These are phyloP conservation scores for Apiospora aurea DNA, from an alignment of 2,329 filamentous ascomycete genomes.

Conservation along the genomic window DNA sequence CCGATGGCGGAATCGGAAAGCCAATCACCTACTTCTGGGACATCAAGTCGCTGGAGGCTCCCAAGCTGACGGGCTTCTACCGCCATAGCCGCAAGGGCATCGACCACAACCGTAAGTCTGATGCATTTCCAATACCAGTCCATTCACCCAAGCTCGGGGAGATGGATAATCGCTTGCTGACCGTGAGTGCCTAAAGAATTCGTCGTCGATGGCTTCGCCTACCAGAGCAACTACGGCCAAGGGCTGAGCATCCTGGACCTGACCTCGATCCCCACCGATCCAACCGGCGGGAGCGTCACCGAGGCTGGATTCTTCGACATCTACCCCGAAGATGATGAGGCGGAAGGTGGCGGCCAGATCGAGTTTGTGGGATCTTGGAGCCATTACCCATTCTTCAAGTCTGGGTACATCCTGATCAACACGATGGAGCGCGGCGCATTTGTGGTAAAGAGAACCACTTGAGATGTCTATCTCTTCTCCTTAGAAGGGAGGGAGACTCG, in stretches of 20 bases:
- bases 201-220: constrained; percentile 50
- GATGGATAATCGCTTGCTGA: not conserved
- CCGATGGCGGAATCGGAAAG: constrained; percentile 49
- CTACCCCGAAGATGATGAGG: constrained; percentile 56
- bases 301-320: constrained; percentile 59
- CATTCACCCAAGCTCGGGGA: not conserved
- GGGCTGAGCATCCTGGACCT: constrained; percentile 53
- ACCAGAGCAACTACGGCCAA: constrained; percentile 59
- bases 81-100: constrained; percentile 50
- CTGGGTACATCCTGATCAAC: constrained; percentile 58
- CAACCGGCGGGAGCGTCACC: constrained; percentile 52
- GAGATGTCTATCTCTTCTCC: not conserved
- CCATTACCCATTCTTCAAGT: constrained; percentile 56
- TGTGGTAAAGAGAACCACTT: constrained; percentile 48
- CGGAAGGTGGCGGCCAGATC: constrained; percentile 46
- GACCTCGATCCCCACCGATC: constrained; percentile 46
- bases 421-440: constrained; percentile 60
- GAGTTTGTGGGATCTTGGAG: constrained; percentile 55
- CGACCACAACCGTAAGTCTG: constrained; percentile 50
- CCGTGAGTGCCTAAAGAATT: constrained; percentile 41
- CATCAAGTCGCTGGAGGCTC: constrained; percentile 51
- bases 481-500: not conserved
- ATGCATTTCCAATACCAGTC: not conserved
- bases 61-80: constrained; percentile 52
- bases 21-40: constrained; percentile 61